Base-by-base conservation (phyloP, 192 early-diverging fungal genomes). In the Ambispora gerdemannii region DNA sequence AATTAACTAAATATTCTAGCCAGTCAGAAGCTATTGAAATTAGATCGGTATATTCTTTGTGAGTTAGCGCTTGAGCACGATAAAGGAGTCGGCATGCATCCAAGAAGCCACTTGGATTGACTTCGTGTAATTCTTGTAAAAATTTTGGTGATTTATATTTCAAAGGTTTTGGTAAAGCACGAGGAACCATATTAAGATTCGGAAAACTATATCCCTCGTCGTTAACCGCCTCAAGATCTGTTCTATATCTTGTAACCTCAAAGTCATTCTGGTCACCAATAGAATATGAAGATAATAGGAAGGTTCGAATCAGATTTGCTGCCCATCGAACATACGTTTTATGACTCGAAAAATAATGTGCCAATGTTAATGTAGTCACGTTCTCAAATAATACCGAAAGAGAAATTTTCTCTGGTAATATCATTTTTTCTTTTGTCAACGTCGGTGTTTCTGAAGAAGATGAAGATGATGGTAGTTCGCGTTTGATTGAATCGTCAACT, bases 191-290 rank as follows among this genome's bases (percentile, higher is more conserved):
- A 55, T 79, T 83, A 20, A 85, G 59, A 35, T 75, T 74, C 7
- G 86, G 86, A 76, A 87, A 85, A n/a, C 77, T 82, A 50, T 85
- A 85, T 24, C 86, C 86, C 73, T 87, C 84, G 47, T 85, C 86
- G n/a, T 80, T 76, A 24, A 81, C 61, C 27, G 81, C 81, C 33
- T 84, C 82, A 47, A 78, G 78, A 22, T 79, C 83, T 36, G 80
- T 76, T 17, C 80, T 77, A 3, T 79, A 75, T n/a, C 76, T 72
- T 10, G 75, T 56, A 19, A 76, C 71, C 24, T 78, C 67, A 50
- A 82, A 76, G 27, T 81, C 79, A 56, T 84, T 77, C 58, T 83
- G 79, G 35, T 83, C 79, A 47, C 74, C 75, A 7, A 81, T 66
- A 11, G 77, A 74, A 63, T 75, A 77, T 30, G 74, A 75, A 30